Base-by-base conservation (phyloP, 805 yeast genomes). In the Metschnikowia lunata region DNA sequence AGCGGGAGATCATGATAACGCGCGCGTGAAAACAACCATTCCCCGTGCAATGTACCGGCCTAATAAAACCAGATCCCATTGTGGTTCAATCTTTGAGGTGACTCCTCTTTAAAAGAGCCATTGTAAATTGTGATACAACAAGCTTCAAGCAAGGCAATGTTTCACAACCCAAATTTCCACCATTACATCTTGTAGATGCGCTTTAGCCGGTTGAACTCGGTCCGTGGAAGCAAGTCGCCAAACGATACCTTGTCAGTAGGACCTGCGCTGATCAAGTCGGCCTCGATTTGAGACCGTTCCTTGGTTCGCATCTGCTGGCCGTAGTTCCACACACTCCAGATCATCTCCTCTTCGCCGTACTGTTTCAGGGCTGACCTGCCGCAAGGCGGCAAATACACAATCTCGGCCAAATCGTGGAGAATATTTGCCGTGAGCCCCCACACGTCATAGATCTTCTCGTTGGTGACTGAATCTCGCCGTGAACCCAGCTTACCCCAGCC, bases 391-490 rank as follows among this genome's bases (percentile, higher is more conserved):
- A 33, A 36, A 31, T 78, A 76, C 4, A 76, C 66, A 8, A 84
- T 69, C 45, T 72, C 73, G 1, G 88, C 82, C 27, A 85, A 56
- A 58, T 85, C 91, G 54, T 78, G 85, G n/a, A 85, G 58, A 8
- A 85, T 85, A 57, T 83, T 84, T 2, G 90, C 91, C 0, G 93
- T 85, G 31, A 85, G 64, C 0, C 95, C 95, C 95, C 93, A 85
- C 5, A 86, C 82, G 56, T 84, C 85, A 56, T 85, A 79, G 32
- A 81, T 74, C 43, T 74, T 70, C 36, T 64, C 67, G 60, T 78
- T 57, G 52, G 74, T 60, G 18, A 50, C 58, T 10, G 66, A 57
- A 44, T 69, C 65, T 18, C 71, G 49, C 39, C 74, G 54, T 8
- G 71, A 57, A 2, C 76, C 76, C 37, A 61, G 48, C 39, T 64